phyloP scores from a whole-genome alignment of 2,329 filamentous ascomycete species.

The Talaromyces amestolkiae region DNA sequence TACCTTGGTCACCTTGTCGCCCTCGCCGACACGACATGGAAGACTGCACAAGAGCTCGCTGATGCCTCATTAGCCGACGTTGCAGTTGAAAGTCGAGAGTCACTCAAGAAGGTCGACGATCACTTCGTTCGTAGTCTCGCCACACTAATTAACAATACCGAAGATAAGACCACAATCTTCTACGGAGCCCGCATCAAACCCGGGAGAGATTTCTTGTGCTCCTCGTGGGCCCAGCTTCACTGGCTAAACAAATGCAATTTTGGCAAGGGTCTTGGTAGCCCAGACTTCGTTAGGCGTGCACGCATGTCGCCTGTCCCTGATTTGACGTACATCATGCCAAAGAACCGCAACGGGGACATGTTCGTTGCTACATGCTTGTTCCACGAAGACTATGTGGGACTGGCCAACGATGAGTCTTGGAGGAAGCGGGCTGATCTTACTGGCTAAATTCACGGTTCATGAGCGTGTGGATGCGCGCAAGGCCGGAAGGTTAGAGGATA shows the following conservation, averaged over 20 bases:
- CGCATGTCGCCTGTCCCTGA: not conserved
- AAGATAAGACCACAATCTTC: not conserved
- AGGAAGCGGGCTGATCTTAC: not conserved
- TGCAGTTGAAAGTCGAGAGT: not conserved
- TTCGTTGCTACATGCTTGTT: not conserved
- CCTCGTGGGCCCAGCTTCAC: not conserved
- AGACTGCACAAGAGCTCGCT: not conserved
- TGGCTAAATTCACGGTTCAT: not conserved
- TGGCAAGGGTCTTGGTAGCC: not conserved
- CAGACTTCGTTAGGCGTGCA: not conserved
- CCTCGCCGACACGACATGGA: not conserved
- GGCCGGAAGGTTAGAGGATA: not conserved
- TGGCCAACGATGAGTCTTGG: not conserved
- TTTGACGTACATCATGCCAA: not conserved
- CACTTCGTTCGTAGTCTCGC: not conserved
- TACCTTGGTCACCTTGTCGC: not conserved
- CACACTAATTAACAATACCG: not conserved
- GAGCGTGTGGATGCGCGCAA: not conserved
- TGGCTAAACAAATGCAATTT: not conserved
- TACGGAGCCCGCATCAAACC: not conserved
- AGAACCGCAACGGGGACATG: not conserved
- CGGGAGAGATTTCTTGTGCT: not conserved
- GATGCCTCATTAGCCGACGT: not conserved
- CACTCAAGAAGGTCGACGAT: not conserved
- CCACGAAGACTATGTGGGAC: not conserved